A percentile compares a stretch with the other conserved stretches of the same genome.
phyloP scores from a whole-genome alignment of 2,329 filamentous ascomycete species.

The Fusarium sp. region DNA sequence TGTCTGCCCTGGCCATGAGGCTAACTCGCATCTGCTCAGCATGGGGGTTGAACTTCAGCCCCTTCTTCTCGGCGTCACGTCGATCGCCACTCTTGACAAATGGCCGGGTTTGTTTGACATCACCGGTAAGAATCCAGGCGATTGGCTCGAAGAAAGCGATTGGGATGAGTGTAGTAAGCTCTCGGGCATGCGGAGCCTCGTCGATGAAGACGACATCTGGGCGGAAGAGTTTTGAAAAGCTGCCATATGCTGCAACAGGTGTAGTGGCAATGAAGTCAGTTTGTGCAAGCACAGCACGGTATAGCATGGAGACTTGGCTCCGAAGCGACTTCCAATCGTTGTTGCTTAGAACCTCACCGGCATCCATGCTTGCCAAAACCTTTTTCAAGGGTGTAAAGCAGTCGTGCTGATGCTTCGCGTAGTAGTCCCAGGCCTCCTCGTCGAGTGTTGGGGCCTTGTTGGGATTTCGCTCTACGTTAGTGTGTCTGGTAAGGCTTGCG shows the following conservation, averaged over 20 bases:
- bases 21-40: conserved; percentile 48
- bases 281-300: conserved; percentile 49
- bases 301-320: conserved; percentile 48
- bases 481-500: conserved; percentile 35
- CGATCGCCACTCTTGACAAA: conserved; percentile 48
- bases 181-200: conserved; percentile 62
- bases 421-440: conserved; percentile 54
- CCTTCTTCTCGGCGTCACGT: conserved; percentile 23
- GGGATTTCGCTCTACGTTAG: conserved; percentile 17
- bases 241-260: conserved; percentile 52
- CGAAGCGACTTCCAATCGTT: conserved; percentile 46
- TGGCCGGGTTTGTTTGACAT: conserved; percentile 55
- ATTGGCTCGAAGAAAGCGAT: conserved; percentile 54
- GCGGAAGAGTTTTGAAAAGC: conserved; percentile 65
- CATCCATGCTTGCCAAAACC: conserved; percentile 48
- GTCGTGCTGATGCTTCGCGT: conserved; percentile 44
- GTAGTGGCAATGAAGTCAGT: conserved; percentile 58
- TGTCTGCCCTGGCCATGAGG: conserved; percentile 51
- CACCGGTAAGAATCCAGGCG: conserved; percentile 57
- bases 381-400: conserved; percentile 49
- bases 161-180: conserved; percentile 56
- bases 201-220: conserved; percentile 88
- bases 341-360: conserved; percentile 38
- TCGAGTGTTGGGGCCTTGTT: conserved; percentile 52
- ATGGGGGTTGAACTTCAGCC: conserved; percentile 45